These are phyloP conservation scores for Globisporangium perplexum DNA, from an alignment of 352 stramenopile species.

Conservation along the genomic window DNA sequence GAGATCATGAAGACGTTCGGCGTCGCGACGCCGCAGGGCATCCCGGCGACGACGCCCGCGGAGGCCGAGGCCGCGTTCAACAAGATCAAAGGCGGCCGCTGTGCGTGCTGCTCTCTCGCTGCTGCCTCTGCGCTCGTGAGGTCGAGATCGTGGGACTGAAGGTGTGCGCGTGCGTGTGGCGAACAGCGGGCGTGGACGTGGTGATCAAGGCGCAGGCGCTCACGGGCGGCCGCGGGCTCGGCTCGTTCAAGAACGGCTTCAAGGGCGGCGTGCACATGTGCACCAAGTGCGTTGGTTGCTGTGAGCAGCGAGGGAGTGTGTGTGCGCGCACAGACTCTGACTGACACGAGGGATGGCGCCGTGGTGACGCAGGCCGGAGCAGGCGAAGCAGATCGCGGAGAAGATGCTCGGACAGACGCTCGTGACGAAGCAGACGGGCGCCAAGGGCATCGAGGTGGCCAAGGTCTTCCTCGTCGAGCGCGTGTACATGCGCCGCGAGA, in stretches of 20 bases:
- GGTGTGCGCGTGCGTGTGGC: neutral
- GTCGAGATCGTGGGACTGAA: too few relatives aligned
- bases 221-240: conserved; percentile 93
- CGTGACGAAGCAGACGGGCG: conserved; percentile 95
- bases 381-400: conserved; percentile 75
- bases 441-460: conserved; percentile 82
- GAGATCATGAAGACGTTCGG: conserved; percentile 91
- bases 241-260: conserved; percentile 97
- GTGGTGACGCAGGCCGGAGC: conserved; percentile 30
- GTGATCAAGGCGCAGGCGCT: conserved; percentile 97
- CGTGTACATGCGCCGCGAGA: conserved; percentile 93
- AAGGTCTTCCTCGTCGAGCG: conserved; percentile 92
- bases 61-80: conserved; percentile 80
- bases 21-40: conserved; percentile 65
- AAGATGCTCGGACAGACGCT: conserved; percentile 94
- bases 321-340: too few relatives aligned
- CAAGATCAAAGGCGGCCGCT: conserved; percentile 64
- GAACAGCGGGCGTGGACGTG: conserved; percentile 78
- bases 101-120: conserved; percentile 35
- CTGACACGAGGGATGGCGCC: too few relatives aligned
- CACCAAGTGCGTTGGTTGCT: conserved; percentile 65
- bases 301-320: too few relatives aligned
- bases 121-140: too few relatives aligned
- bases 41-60: conserved; percentile 69
- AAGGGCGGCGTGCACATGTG: conserved; percentile 97